phyloP scores from a whole-genome alignment of 805 yeast species.

The Kluyveromyces wickerhamii region DNA sequence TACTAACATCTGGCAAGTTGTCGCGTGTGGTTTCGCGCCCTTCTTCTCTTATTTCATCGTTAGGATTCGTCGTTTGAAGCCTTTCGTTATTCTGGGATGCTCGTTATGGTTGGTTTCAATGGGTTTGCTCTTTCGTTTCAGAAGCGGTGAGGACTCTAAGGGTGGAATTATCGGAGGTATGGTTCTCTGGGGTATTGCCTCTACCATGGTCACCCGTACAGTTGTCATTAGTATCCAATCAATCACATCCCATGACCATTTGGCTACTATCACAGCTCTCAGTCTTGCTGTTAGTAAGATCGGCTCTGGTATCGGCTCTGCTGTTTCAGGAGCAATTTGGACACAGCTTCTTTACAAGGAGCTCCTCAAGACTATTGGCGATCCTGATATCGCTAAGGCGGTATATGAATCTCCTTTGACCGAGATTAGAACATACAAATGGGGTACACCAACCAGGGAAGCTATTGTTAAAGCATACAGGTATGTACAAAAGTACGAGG shows the following conservation, averaged over 20 bases:
- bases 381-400: constrained; percentile 33
- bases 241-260: constrained; percentile 52
- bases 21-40: constrained; percentile 33
- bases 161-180: constrained; percentile 58
- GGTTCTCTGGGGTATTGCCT: constrained; percentile 60
- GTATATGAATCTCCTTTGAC: constrained; percentile 50
- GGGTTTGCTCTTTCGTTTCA: constrained; percentile 50
- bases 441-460: constrained; percentile 59
- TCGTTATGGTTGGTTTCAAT: constrained; percentile 50
- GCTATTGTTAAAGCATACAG: constrained; percentile 53
- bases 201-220: constrained; percentile 57
- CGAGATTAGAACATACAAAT: constrained; percentile 39
- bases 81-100: constrained; percentile 52
- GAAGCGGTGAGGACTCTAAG: constrained; percentile 43
- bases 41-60: constrained; percentile 46
- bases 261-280: constrained; percentile 58
- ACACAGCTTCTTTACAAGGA: constrained; percentile 47
- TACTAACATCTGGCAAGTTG: neutral
- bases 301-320: constrained; percentile 56
- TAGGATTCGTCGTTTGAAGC: constrained; percentile 44
- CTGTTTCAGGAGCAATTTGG: constrained; percentile 70
- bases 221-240: constrained; percentile 56
- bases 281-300: constrained; percentile 52
- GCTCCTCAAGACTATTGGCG: constrained; percentile 31
- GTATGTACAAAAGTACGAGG: constrained; percentile 49